Base-by-base conservation (phyloP, 2,329 filamentous ascomycete genomes). In the Madurella mycetomatis region DNA sequence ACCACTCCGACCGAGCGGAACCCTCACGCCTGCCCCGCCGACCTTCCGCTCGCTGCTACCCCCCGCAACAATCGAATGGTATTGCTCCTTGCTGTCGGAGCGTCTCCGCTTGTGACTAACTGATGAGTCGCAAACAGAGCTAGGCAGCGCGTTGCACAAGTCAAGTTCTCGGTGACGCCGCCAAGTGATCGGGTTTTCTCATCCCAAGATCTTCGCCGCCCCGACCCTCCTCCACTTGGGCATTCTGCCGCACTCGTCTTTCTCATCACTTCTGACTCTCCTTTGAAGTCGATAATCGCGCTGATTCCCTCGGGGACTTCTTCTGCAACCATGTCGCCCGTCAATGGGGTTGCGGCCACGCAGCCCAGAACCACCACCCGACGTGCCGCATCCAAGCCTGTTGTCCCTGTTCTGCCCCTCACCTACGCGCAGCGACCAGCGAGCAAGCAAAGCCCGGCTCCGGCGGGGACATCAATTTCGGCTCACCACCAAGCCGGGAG, bases 381-480 rank as follows among this genome's bases (percentile, higher is more conserved):
- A 15, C 53, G 54, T 25, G 41, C 58, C 41, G 16, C 52, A 16
- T 56, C 53, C 46, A 59, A 58, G 43, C 54, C 57, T 11, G 57
- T 66, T 30, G 56, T 66, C 42, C 64, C 64, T n/a, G 64, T 57
- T 15, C 45, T 66, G 16, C 64, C 64, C 25, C 59, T 65, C 40
- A 60, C 56, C 50, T 66, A 60, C 46, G 55, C 57, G 13, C 61
- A 65, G 47, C 62, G 63, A 12, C 60, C 58, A 1, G 30, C 47
- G 13, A 53, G 39, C 42, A 61, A 60, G 43, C 57, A 51, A 19
- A 13, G 41, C 13, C 32, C 57, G 13, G 49, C 46, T 9, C 39
- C 56, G 18, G 31, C 58, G 5, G 47, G 37, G 5, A 34, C 51
- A n/a, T 49, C 53, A 11, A n/a, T 54, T 18, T 25, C 53, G 7